These are phyloP conservation scores for Lichtheimia ornata DNA, from an alignment of 371 early-diverging fungal species.

Conservation along the genomic window DNA sequence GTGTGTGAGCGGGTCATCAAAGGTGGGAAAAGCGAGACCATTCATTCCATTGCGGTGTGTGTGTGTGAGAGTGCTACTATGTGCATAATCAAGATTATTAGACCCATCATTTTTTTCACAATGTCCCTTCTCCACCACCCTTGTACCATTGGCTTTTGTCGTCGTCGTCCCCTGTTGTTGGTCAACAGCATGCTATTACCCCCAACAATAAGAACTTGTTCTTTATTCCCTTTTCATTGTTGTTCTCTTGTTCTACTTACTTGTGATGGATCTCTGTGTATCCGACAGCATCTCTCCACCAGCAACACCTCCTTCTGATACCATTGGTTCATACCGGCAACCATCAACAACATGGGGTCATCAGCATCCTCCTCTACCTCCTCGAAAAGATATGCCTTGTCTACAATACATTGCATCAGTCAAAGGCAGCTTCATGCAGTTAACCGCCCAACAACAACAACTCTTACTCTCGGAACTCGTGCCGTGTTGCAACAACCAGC, in stretches of 20 bases:
- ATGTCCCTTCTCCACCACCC: no score
- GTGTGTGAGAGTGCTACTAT: no score
- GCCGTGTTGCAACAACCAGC: slow-evolving; percentile 55
- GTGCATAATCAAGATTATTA: no score
- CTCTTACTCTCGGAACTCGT: slow-evolving; percentile 48
- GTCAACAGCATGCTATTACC: no score
- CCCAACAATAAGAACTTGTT: background rate
- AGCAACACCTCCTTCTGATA: slow-evolving; percentile 39
- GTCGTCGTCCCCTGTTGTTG: no score
- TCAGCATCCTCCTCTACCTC: background rate
- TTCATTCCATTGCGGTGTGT: no score
- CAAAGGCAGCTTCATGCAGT: slow-evolving; percentile 36
- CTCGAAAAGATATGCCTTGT: background rate
- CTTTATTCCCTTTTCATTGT: background rate
- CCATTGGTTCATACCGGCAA: background rate
- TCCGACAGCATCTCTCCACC: slow-evolving; percentile 45
- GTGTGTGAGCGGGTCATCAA: no score
- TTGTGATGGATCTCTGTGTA: background rate
- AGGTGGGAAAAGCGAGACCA: no score
- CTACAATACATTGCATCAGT: slow-evolving; percentile 13
- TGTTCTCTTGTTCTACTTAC: no score
- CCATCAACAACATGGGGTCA: background rate
- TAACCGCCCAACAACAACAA: slow-evolving; percentile 35
- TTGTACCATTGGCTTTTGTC: no score
- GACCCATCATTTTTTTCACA: no score